phyloP scores from a whole-genome alignment of 805 yeast genomes.

The Tetrapisispora iriomotensis region DNA sequence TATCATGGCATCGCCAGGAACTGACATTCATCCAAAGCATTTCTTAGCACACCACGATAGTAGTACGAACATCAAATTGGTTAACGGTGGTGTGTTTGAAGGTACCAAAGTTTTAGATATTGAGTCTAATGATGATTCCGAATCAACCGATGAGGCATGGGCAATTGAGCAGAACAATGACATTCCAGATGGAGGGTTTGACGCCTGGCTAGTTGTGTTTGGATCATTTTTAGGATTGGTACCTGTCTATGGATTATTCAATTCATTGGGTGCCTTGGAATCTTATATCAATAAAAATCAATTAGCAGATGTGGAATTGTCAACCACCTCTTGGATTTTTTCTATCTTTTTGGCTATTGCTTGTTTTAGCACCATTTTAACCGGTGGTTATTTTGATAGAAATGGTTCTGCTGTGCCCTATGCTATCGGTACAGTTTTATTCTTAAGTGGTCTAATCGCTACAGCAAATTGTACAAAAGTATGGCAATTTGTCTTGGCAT shows the following conservation, averaged over 20 bases:
- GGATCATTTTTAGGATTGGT: constrained; percentile 53
- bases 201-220: constrained; percentile 47
- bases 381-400: constrained; percentile 55
- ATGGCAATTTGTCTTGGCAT: constrained; percentile 53
- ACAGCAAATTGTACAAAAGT: constrained; percentile 44
- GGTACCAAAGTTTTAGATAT: neutral
- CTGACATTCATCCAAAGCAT: neutral
- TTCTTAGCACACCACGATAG: constrained; percentile 2
- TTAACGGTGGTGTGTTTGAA: constrained; percentile 4
- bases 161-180: constrained; percentile 11
- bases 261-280: constrained; percentile 58
- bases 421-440: constrained; percentile 35
- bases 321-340: constrained; percentile 58
- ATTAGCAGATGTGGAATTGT: constrained; percentile 37
- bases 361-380: constrained; percentile 42
- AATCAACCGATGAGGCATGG: constrained; percentile 5
- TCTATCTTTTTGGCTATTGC: constrained; percentile 48
- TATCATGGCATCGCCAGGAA: neutral
- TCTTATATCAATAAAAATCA: constrained; percentile 49
- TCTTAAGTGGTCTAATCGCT: constrained; percentile 46
- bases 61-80: neutral
- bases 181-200: constrained; percentile 46
- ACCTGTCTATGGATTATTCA: constrained; percentile 50
- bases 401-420: constrained; percentile 44
- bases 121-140: neutral